Base-by-base conservation (phyloP, 2,329 filamentous ascomycete species). In the Pezicula neosporulosa region DNA sequence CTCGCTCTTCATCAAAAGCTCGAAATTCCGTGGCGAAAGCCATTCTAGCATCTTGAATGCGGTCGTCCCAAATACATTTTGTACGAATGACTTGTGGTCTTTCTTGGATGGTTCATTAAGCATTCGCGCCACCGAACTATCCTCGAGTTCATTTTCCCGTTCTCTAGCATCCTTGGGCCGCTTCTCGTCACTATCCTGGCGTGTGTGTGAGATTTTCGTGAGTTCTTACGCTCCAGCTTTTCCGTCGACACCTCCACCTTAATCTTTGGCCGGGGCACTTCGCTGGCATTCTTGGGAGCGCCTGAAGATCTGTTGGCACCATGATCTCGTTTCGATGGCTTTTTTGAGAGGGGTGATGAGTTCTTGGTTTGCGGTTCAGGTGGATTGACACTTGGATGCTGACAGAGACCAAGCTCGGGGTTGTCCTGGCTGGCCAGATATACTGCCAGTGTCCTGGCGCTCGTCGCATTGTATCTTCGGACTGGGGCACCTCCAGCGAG, bases 381-480 rank as follows among this genome's bases (percentile, higher is more conserved):
- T 27, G 47, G 48, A 12, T 51, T 52, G 4, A 53, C 53, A 12
- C 53, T 56, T 44, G 55, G 50, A 51, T 67, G 53, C 35, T 73
- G 74, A 61, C 90, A 96, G 0, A 96, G 72, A 3, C 81, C 82
- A 52, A 72, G 76, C 56, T 89, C 84, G 0, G 90, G 83, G 57
- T 94, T 83, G 60, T 92, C 87, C 63, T 90, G 85, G 62, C 86
- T 89, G 9, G 90, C 89, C 47, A 96, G 77, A 62, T 89, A 89
- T 50, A 89, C 81, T 12, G 91, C 91, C 30, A 96, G 71, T 1
- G 88, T 89, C 61, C 90, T 82, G 8, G 91, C 90, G 62, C 90
- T 96, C 43, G 90, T 83, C 19, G 86, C 80, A 51, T 87, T 96
- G 62, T 92, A 94, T 62, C 86, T 81, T 54, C 90, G 85, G 60